Percentiles rank a stretch among this genome's conserved stretches.
Evolutionary conservation across 352 stramenopile species (phyloP).

Genomic region (Pythium insidiosum): DNA sequence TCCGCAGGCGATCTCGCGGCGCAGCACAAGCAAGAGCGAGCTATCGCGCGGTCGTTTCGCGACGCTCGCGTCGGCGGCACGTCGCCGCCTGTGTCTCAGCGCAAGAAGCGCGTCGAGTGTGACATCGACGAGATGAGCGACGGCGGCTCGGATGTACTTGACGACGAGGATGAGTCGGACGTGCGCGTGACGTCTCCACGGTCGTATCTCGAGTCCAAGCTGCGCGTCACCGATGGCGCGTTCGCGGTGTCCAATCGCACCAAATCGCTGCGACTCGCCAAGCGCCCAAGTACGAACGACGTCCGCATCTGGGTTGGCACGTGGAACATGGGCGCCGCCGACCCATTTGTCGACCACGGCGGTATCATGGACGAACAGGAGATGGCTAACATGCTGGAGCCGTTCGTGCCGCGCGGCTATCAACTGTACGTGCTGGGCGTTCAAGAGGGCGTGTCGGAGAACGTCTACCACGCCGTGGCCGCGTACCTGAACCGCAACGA

Average conservation of each 20-base stretch:
- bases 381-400: constrained; percentile 58
- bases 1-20: constrained; percentile 19
- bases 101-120: constrained; percentile 16
- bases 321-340: constrained; percentile 82
- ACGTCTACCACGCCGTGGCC: constrained; percentile 74
- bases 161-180: constrained; percentile 9
- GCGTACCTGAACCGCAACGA: constrained; percentile 75
- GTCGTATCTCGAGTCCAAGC: constrained; percentile 50
- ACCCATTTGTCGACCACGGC: constrained; percentile 65
- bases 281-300: constrained; percentile 34
- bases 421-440: constrained; percentile 83
- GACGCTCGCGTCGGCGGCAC: constrained; percentile 13
- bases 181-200: constrained; percentile 44
- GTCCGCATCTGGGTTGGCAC: constrained; percentile 77
- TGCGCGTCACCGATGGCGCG: constrained; percentile 29
- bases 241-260: constrained; percentile 17
- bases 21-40: constrained; percentile 31
- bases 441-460: constrained; percentile 82
- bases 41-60: constrained; percentile 26
- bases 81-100: constrained; percentile 14
- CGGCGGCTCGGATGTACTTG: constrained; percentile 6
- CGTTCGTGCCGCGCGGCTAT: constrained; percentile 74
- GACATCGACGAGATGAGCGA: constrained; percentile 28
- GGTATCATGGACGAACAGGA: constrained; percentile 73
- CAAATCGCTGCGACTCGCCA: constrained; percentile 3